phyloP scores from a whole-genome alignment of 2,329 filamentous ascomycete species.

The Curvularia sp. region DNA sequence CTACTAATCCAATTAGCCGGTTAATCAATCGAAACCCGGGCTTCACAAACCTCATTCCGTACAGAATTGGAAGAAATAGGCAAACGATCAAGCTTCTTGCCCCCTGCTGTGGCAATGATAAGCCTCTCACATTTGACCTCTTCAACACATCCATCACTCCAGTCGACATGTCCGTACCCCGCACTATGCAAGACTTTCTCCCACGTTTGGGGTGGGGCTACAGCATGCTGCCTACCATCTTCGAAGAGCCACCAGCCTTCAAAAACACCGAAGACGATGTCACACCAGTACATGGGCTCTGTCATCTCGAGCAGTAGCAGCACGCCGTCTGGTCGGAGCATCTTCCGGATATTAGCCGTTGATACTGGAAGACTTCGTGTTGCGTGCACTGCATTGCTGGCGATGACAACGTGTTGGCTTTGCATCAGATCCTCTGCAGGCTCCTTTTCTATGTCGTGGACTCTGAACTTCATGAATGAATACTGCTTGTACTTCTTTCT shows the following conservation, averaged over 20 bases:
- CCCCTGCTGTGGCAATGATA: constrained; percentile 13
- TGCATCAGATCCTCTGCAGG: constrained; percentile 15
- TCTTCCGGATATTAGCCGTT: constrained; percentile 13
- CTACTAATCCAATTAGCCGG: not conserved
- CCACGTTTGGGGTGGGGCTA: constrained; percentile 12
- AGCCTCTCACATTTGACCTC: constrained; percentile 12
- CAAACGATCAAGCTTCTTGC: constrained; percentile 9
- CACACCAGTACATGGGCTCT: constrained; percentile 23
- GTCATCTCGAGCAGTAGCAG: constrained; percentile 27
- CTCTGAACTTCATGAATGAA: constrained; percentile 41
- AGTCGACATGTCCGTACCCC: constrained; percentile 22
- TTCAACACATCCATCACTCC: constrained; percentile 20
- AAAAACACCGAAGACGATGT: constrained; percentile 29
- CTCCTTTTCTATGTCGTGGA: constrained; percentile 46
- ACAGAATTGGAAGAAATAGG: not conserved
- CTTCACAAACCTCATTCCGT: not conserved
- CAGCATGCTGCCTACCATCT: constrained; percentile 19
- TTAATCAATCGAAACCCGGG: not conserved
- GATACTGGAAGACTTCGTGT: constrained; percentile 19
- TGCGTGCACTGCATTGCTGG: constrained; percentile 32
- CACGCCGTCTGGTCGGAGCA: constrained; percentile 22
- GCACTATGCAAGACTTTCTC: constrained; percentile 15
- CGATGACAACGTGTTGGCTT: constrained; percentile 21
- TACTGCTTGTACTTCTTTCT: constrained; percentile 31
- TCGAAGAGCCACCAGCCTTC: constrained; percentile 35